A percentile compares a stretch with the other conserved stretches of the same genome.
Conservation (phyloP, 495 filamentous ascomycete genomes). For the Hypoxylon perforatum region DNA sequence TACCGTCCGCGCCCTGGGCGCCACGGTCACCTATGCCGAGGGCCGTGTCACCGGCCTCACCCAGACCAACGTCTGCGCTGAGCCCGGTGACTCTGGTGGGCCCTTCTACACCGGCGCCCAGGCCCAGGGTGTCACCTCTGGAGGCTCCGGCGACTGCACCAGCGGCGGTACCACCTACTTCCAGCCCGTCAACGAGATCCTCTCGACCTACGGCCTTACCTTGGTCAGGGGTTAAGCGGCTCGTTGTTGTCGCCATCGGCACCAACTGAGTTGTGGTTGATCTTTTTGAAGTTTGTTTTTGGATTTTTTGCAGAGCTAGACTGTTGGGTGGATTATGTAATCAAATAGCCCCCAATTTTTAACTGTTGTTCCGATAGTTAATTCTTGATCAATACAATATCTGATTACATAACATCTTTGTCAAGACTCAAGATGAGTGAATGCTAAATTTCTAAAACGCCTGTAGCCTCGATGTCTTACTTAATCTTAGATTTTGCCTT, state of each 20-base stretch:
- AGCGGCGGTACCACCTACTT: conserved; percentile 41
- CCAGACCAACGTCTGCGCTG: conserved; percentile 41
- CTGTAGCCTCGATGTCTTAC: no score
- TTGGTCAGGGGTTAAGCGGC: conserved; percentile 30
- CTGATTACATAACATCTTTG: no score
- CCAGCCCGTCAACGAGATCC: conserved; percentile 46
- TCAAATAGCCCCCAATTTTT: no score
- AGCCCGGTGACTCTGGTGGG: conserved; percentile 43
- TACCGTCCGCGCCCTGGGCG: conserved; percentile 33
- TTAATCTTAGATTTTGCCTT: no score
- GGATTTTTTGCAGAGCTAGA: conserved; percentile 17
- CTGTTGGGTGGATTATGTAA: no score
- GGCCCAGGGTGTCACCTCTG: conserved; percentile 45
- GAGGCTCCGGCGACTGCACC: conserved; percentile 43
- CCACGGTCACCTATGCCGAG: conserved; percentile 40
- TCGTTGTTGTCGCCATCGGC: conserved; percentile 14
- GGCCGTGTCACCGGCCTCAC: conserved; percentile 44
- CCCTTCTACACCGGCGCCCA: conserved; percentile 41
- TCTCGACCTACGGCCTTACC: conserved; percentile 44
- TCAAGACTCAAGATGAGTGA: no score
- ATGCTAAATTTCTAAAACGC: no score
- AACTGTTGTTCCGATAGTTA: no score
- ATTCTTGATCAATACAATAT: no score
- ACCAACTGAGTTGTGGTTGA: conserved; percentile 26
- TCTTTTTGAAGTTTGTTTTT: conserved; percentile 35